Base-by-base conservation (phyloP, 177 flowering plant genomes). In the Vitis hybrid region DNA sequence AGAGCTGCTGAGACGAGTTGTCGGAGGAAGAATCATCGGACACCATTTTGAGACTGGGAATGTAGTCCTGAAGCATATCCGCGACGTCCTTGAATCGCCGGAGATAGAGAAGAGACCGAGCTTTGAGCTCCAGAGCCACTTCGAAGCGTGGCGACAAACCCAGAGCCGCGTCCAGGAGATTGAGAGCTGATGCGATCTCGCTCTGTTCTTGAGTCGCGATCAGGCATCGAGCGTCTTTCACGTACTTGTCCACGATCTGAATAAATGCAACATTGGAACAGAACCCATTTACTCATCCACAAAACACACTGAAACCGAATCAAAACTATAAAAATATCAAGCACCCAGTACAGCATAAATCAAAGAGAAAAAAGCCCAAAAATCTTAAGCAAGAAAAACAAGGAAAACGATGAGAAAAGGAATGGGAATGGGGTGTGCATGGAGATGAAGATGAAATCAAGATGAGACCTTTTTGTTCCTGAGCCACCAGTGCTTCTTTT, bases 401-500 rank as follows among this genome's bases (percentile, higher is more conserved):
- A 13, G 2, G 61, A 14, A 27, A 27, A 35, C 49, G 52, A 60
- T 46, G 12, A 46, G 48, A 14, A n/a, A 24, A 24, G 24, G 24
- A 24, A 24, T 24, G 24, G 24, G 24, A 4, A 35, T 6, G 40
- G 40, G 6, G 6, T 35, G 40, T 35, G 40, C 40, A 3, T 19
- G n/a, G 60, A 6, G 24, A 62, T 15, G 60, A 16, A 16, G 11
- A 1, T 27, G 30, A 12, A 14, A 50, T 27, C 15, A 49, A 65
- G 14, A 21, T 2, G 52, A 4, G 65, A 89, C 98, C 97, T 92
- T 92, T 72, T 82, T 76, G 74, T 89, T 89, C 78, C 66, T 88
- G 51, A 88, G 84, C 98, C 98, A 94, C 98, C 98, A 94, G 74
- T 84, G 97, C 71, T 86, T 87, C 87, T 82, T 92, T 60, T 89